Base-by-base conservation (phyloP, 345 rosid species). In the Physaria fendleri region DNA sequence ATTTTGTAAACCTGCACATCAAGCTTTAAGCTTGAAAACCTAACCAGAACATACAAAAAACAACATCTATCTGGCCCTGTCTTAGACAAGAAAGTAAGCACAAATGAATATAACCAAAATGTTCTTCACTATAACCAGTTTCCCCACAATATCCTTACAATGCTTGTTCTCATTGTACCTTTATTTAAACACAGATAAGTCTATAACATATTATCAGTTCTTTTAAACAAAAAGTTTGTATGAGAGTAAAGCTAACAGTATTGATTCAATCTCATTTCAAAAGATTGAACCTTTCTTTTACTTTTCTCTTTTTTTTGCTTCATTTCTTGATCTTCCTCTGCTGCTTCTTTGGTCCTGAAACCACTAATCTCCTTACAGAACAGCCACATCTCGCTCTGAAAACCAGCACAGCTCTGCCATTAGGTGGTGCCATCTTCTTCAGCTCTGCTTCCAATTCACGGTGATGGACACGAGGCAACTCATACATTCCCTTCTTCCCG, bases 341-440 rank as follows among this genome's bases (percentile, higher is more conserved):
- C 38, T 69, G 74, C 80, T 76, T 88, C 87, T 79, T 88, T 1
- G 79, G 79, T 8, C 96, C 96, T 0, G 88, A 85, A 59, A 88
- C 95, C 67, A 85, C 96, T 83, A 91, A 65, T 77, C 92, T 82
- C 70, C 92, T 90, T 27, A 88, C 71, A 59, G 91, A 74, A 56
- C 91, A 80, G 33, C 95, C 95, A 55, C 95, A 86, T 37, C 80
- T 81, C 15, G 90, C 90, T 29, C 90, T 78, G 42, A 86, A 83
- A 59, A 86, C 60, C 2, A 86, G 80, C 20, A 86, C 90, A 0
- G 85, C 90, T 21, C 88, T 70, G 13, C 95, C 95, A 71, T 86
- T 86, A 52, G 85, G 80, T 0, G 95, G 95, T 8, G 95, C 95
- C 84, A 86, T 78, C 81, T 82, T 86, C 85, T 78, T 86, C 40